Percentiles rank a stretch among this genome's conserved stretches.
These are phyloP conservation scores for Pichia californica DNA, from an alignment of 805 yeast genomes.

Conservation along the genomic window DNA sequence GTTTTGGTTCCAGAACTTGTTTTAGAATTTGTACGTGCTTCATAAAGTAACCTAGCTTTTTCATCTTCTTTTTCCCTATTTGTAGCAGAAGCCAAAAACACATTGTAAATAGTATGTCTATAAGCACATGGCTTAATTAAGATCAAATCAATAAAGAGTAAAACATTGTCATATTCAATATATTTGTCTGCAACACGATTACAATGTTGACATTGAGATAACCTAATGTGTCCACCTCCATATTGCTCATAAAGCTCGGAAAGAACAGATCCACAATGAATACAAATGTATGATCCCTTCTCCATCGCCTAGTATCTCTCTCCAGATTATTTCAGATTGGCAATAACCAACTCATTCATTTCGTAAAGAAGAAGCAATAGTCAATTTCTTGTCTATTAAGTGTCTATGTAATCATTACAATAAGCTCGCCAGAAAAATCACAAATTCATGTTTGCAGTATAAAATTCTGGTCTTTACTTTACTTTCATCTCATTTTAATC, in stretches of 20 bases:
- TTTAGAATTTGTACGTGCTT: neutral
- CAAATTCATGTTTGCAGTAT: slow-evolving; percentile 5
- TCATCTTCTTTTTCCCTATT: slow-evolving; percentile 1
- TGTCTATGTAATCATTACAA: too few species aligned
- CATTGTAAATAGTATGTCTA: slow-evolving; percentile 79
- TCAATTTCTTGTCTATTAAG: too few species aligned
- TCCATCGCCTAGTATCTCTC: neutral
- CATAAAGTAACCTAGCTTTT: neutral
- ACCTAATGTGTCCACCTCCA: slow-evolving; percentile 70
- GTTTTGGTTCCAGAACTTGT: neutral
- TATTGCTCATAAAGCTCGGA: slow-evolving; percentile 62
- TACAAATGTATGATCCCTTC: slow-evolving; percentile 42
- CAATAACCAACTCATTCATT: too few species aligned
- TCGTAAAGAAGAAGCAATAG: too few species aligned
- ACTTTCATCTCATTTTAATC: neutral
- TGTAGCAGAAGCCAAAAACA: slow-evolving; percentile 24
- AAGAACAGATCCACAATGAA: slow-evolving; percentile 73
- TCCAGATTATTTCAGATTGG: too few species aligned
- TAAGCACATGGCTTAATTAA: slow-evolving; percentile 83
- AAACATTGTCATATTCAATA: slow-evolving; percentile 81
- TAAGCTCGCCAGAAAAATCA: neutral
- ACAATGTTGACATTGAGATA: slow-evolving; percentile 72
- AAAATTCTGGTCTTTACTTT: slow-evolving; percentile 1
- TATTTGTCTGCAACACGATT: slow-evolving; percentile 78
- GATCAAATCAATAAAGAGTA: slow-evolving; percentile 76